Evolutionary conservation across 352 stramenopile species (phyloP), one percentile per base, ranked within the genome.

Genomic region (Pythium rhizo-oryzae): DNA sequence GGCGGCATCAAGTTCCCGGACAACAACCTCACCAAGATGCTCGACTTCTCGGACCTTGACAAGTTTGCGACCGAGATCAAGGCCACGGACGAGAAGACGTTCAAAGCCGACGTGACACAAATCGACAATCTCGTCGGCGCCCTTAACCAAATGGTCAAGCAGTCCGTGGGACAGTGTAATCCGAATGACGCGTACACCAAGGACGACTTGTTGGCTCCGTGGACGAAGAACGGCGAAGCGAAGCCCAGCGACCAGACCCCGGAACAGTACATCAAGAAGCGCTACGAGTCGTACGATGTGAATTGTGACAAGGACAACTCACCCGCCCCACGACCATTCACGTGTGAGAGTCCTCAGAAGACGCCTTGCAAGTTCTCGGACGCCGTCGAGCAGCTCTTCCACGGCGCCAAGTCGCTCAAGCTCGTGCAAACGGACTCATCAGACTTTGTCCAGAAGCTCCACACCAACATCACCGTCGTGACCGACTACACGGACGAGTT

Each of bases 1-100:
- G 80, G 82, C 62, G 80, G 76, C 8, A 81, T 92, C 39, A 30
- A 79, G 0, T 90, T 92, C 65, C 84, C 84, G 0, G 50, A 68
- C 19, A 51, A 68, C 5, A 44, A 74, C 21, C n/a, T 74, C 8
- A 21, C 8, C n/a, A 47, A 37, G 21, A 74, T 74, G 67, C 65
- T 75, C 16, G 44, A 89, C 62, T 92, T 92, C 56, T 79, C 73
- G 0, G 24, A 69, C 8, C 68, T 89, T 4, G 66, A 87, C 25
- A 57, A 44, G 13, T 85, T 89, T 15, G 41, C 72, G 8, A 43
- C n/a, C 4, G 65, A 19, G 1, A 81, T 82, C 30, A 33, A 59
- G 4, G 54, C 16, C 16, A 74, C 67, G 12, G 57, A 72, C 33
- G 57, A 53, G 24, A 66, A 41, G 0, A 74, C 72, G 0, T 87